These are phyloP conservation scores for Metschnikowia henanensis DNA, from an alignment of 805 yeast genomes.

Conservation along the genomic window DNA sequence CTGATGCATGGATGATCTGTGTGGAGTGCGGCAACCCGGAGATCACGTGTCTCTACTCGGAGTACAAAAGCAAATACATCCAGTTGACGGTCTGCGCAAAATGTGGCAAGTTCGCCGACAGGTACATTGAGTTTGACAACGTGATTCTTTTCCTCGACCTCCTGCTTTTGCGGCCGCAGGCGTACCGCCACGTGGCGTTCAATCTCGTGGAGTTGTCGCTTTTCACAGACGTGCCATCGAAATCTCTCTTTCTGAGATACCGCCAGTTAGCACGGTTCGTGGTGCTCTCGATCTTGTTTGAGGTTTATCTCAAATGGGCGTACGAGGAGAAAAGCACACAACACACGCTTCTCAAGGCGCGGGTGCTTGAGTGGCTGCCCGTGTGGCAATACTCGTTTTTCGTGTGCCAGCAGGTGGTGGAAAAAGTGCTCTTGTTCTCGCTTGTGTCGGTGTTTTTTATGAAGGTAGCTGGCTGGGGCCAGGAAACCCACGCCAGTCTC, in stretches of 20 bases:
- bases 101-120: constrained; percentile 80
- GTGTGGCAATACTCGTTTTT: constrained; percentile 57
- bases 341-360: constrained; percentile 26
- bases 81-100: constrained; percentile 71
- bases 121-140: constrained; percentile 86
- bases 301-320: constrained; percentile 92
- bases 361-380: constrained; percentile 34
- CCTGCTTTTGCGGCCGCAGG: constrained; percentile 81
- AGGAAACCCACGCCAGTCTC: constrained; percentile 18
- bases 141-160: constrained; percentile 84
- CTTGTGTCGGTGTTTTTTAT: constrained; percentile 30
- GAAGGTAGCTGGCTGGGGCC: constrained; percentile 23
- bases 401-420: constrained; percentile 50
- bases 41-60: constrained; percentile 63
- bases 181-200: constrained; percentile 82
- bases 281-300: constrained; percentile 70
- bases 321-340: constrained; percentile 64
- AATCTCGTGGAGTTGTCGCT: constrained; percentile 49
- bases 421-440: constrained; percentile 42
- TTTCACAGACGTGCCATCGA: constrained; percentile 7
- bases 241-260: constrained; percentile 18
- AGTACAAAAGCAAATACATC: constrained; percentile 76
- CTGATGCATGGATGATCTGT: constrained; percentile 65
- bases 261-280: constrained; percentile 44
- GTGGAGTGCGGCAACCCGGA: constrained; percentile 74